Base-by-base conservation (phyloP, 768 basidiomycete genomes). In the Hemileccinum impolitum region DNA sequence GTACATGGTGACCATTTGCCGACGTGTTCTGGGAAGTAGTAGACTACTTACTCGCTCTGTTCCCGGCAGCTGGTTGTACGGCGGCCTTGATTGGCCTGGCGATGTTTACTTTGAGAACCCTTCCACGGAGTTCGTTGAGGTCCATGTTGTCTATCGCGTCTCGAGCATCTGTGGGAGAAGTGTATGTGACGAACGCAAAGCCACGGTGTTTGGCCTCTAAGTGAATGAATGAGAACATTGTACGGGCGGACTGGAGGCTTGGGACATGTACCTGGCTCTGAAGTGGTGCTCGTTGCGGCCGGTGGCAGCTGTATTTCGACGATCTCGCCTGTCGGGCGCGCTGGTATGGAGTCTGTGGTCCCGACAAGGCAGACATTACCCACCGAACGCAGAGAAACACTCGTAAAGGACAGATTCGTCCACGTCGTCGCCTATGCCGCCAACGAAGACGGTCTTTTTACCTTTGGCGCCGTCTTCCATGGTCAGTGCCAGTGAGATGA, bases 111-210 rank as follows among this genome's bases (percentile, higher is more conserved):
- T 85, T 89, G 53, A 90, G 70, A 44, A 87, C 84, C 51, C 79
- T 80, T 43, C 84, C 91, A 43, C 73, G 77, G 50, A 90, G 74
- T 64, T 94, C 94, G 62, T 95, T 96, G 69, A 94, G 73, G 69
- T 98, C 94, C 90, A 94, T 97, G 72, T 98, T 98, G 75, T 98
- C 95, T 52, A 97, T 95, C 25, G 95, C 95, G 65, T 97, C 94
- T 63, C 90, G 87, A 5, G 95, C 94, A 68, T 95, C 92, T 19
- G 79, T 78, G 9, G 87, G 64, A 7, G 85, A 86, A 11, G 82
- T 71, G 65, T 81, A 98, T 2, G 93, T 94, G 41, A 97, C 81
- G 64, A 97, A 97, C 9, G 86, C 95, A 71, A 94, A 97, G 10
- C 94, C 95, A 39, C 93, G 84, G 66, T 92, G 90, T 71, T 88